Evolutionary conservation across 768 basidiomycete species (phyloP).

Genomic region (Pulveroboletus sp.): DNA sequence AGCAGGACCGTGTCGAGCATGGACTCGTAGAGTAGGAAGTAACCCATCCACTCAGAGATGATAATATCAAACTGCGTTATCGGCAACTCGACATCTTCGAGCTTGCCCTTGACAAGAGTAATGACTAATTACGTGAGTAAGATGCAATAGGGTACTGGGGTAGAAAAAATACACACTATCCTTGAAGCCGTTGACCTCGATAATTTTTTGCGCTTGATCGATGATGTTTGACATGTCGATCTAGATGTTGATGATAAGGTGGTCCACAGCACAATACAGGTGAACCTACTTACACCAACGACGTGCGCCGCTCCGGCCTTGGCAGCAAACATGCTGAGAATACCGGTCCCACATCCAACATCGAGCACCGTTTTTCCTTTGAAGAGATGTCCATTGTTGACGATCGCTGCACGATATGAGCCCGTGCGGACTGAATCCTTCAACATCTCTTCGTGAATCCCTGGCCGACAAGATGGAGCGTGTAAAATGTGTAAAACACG

Average conservation of each 20-base stretch:
- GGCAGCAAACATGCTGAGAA: conserved; percentile 96
- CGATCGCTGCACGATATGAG: conserved; percentile 90
- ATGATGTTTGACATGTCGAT: conserved; percentile 99
- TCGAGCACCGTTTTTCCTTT: conserved; percentile 95
- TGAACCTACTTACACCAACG: conserved; percentile 65
- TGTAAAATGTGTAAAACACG: conserved; percentile 3
- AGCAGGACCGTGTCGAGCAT: conserved; percentile 99
- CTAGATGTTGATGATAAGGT: conserved; percentile 38
- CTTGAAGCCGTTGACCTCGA: conserved; percentile 94
- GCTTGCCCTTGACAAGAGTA: conserved; percentile 95
- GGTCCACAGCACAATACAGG: not conserved
- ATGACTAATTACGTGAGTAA: conserved; percentile 53
- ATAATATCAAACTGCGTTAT: conserved; percentile 95
- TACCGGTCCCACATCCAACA: conserved; percentile 98
- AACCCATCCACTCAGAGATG: conserved; percentile 99
- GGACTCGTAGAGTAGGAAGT: conserved; percentile 97
- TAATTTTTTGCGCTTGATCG: conserved; percentile 96
- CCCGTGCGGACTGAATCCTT: conserved; percentile 95
- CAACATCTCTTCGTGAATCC: conserved; percentile 99
- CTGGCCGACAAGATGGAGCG: conserved; percentile 36
- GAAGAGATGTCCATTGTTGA: conserved; percentile 94
- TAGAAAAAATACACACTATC: conserved; percentile 63
- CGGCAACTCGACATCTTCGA: conserved; percentile 88
- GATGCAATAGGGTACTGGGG: not conserved
- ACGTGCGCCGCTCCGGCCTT: conserved; percentile 93